Percentiles rank a stretch among this genome's conserved stretches.
Evolutionary conservation across 768 basidiomycete species (phyloP).

Genomic region (Leccinum incarnatum): DNA sequence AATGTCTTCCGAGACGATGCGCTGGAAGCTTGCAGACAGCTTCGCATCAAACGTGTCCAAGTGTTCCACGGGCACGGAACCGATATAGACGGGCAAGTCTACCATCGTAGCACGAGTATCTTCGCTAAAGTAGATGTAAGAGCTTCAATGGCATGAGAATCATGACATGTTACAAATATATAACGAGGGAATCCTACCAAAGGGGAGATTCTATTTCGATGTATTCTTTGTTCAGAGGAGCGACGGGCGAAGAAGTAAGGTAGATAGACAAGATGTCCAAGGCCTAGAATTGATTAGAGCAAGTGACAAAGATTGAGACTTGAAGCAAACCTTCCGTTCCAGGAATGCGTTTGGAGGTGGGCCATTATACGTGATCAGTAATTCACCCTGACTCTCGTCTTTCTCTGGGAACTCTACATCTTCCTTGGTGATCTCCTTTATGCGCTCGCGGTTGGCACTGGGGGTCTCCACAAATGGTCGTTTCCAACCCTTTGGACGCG

Average conservation of each 20-base stretch:
- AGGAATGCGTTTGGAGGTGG: conserved; percentile 70
- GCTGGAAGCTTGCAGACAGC: conserved; percentile 64
- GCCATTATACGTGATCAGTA: conserved; percentile 75
- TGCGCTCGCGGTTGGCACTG: conserved; percentile 58
- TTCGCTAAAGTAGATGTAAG: conserved; percentile 83
- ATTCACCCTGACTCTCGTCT: conserved; percentile 92
- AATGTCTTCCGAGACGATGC: conserved; percentile 70
- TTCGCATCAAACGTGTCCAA: conserved; percentile 69
- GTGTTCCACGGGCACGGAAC: conserved; percentile 80
- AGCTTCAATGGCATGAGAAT: conserved; percentile 42
- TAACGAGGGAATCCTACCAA: conserved; percentile 50
- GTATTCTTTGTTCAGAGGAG: conserved; percentile 86
- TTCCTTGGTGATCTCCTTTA: conserved; percentile 53
- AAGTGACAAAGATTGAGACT: neutral
- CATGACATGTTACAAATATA: neutral
- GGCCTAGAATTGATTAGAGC: conserved; percentile 47
- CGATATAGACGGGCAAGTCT: conserved; percentile 74
- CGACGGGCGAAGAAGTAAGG: conserved; percentile 78
- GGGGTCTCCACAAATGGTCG: conserved; percentile 90
- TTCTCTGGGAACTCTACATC: conserved; percentile 93
- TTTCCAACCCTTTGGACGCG: conserved; percentile 80
- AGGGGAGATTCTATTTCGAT: conserved; percentile 88
- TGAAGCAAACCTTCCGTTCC: conserved; percentile 56
- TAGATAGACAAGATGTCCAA: conserved; percentile 85
- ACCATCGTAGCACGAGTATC: conserved; percentile 69